phyloP scores from a whole-genome alignment of 306 rosid species.

The Malus fusca region DNA sequence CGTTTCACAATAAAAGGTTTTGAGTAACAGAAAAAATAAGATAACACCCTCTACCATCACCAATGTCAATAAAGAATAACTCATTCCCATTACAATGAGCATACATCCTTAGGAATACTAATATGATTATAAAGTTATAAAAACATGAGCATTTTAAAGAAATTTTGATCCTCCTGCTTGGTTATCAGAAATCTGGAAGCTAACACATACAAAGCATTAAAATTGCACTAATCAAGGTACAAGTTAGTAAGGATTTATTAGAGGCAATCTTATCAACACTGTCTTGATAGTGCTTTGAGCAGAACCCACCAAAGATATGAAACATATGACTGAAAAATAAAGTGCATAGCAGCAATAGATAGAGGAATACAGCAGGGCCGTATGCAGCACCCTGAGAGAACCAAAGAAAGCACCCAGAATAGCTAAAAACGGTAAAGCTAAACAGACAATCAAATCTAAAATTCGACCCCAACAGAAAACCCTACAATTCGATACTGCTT shows the following conservation, averaged over 20 bases:
- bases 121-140: background rate
- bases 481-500: too few species aligned
- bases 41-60: background rate
- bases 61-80: background rate
- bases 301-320: too few species aligned
- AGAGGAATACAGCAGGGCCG: too few species aligned
- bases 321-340: too few species aligned
- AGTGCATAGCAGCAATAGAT: too few species aligned
- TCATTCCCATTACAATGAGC: background rate
- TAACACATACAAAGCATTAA: background rate
- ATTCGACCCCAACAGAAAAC: too few species aligned
- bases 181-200: background rate
- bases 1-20: background rate
- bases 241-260: background rate
- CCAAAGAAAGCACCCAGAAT: too few species aligned
- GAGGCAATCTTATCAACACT: background rate
- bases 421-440: too few species aligned
- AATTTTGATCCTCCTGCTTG: background rate
- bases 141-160: background rate
- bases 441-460: too few species aligned
- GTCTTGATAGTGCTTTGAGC: background rate
- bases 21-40: background rate
- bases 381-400: too few species aligned
- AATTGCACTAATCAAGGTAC: background rate
- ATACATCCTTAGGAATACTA: background rate